These are phyloP conservation scores for Phlyctochytrium bullatum DNA, from an alignment of 192 early-diverging fungal species.

Conservation along the genomic window DNA sequence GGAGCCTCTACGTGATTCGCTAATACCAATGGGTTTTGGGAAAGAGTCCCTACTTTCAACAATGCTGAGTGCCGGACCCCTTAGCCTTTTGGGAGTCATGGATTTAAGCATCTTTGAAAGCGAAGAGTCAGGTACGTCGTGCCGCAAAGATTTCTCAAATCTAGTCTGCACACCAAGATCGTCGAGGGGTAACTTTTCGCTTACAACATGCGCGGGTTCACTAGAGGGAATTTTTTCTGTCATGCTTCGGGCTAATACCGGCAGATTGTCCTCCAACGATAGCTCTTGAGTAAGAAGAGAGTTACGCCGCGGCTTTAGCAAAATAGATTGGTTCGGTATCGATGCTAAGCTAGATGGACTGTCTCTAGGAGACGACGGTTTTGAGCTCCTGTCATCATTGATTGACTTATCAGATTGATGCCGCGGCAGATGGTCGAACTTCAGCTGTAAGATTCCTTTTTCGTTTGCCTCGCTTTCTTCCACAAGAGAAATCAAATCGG, in stretches of 20 bases:
- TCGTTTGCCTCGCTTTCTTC: conserved; percentile 24
- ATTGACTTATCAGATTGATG: neutral
- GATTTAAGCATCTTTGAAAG: neutral
- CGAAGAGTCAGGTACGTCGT: neutral
- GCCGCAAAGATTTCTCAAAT: too few species aligned
- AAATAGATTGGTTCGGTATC: neutral
- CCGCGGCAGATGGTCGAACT: conserved; percentile 1
- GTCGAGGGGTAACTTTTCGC: too few species aligned
- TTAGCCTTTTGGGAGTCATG: neutral
- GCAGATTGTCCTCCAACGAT: neutral
- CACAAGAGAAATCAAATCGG: conserved; percentile 35
- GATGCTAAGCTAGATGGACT: neutral
- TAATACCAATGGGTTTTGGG: neutral
- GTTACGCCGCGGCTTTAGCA: neutral
- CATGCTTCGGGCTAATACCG: neutral
- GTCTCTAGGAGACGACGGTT: neutral
- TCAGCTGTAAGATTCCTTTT: conserved; percentile 12
- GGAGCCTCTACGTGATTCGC: neutral
- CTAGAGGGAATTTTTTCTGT: too few species aligned
- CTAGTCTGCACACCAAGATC: too few species aligned
- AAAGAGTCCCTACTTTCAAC: neutral
- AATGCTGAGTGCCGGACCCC: neutral
- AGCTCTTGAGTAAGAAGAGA: neutral
- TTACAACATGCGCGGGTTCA: too few species aligned
- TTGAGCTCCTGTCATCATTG: neutral